Conservation (phyloP, 345 rosid genomes). For the Rhodamnia argentea region DNA sequence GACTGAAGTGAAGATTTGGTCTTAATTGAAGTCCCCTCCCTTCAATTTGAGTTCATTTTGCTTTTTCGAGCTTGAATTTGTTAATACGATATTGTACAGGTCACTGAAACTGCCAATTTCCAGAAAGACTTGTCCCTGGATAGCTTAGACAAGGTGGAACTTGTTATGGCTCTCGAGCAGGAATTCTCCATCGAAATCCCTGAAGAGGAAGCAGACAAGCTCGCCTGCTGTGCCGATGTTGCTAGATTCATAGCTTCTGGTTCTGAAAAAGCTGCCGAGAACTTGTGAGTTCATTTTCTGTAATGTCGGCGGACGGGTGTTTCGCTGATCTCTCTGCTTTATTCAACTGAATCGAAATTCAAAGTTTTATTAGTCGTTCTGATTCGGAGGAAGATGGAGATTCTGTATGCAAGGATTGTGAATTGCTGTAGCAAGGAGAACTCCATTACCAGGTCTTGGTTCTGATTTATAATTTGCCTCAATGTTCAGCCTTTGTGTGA, state of each 20-base stretch:
- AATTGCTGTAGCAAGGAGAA: neutral
- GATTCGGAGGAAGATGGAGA: neutral
- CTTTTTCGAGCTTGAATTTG: neutral
- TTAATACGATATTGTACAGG: slow-evolving; percentile 9
- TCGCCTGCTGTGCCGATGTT: slow-evolving; percentile 51
- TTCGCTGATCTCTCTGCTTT: neutral
- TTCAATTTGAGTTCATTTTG: neutral
- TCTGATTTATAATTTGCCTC: neutral
- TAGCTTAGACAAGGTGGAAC: slow-evolving; percentile 60
- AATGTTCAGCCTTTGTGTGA: neutral
- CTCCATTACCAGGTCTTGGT: neutral
- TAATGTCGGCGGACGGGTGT: neutral
- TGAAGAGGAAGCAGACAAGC: slow-evolving; percentile 50
- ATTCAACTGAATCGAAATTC: neutral
- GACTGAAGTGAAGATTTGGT: neutral
- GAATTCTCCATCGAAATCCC: slow-evolving; percentile 58
- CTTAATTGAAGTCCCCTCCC: neutral
- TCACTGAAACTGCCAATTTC: slow-evolving; percentile 51
- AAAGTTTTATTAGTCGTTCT: neutral
- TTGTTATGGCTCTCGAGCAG: slow-evolving; percentile 64
- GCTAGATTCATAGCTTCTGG: slow-evolving; percentile 36
- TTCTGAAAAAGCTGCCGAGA: slow-evolving; percentile 5
- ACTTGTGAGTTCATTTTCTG: slow-evolving; percentile 2
- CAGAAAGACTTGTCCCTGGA: slow-evolving; percentile 53
- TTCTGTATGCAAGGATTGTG: neutral